Percentiles rank a stretch among this genome's conserved stretches.
Evolutionary conservation across 768 basidiomycete genomes (phyloP).

Genomic region (Coprinopsis sp.): DNA sequence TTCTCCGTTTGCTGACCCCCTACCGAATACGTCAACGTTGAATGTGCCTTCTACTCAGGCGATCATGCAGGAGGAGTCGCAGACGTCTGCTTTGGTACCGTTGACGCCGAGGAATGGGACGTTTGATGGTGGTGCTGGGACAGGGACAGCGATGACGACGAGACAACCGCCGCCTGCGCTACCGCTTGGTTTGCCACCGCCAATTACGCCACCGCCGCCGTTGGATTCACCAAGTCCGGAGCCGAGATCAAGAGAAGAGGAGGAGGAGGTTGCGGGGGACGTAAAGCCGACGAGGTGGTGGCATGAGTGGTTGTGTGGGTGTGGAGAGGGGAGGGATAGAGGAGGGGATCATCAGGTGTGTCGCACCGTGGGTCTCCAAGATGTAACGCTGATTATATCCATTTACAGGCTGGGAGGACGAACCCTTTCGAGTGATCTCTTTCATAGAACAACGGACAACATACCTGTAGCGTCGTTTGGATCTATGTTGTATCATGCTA

Average conservation of each 20-base stretch:
- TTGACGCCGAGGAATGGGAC: too few relatives aligned
- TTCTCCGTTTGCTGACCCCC: slow-evolving; percentile 9
- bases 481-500: too few relatives aligned
- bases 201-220: slow-evolving; percentile 34
- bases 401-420: slow-evolving; percentile 62
- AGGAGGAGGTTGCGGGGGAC: slow-evolving; percentile 23
- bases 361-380: neutral
- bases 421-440: slow-evolving; percentile 52
- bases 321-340: slow-evolving; percentile 67
- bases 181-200: slow-evolving; percentile 56
- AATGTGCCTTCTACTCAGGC: too few relatives aligned
- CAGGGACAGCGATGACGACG: slow-evolving; percentile 4
- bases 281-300: slow-evolving; percentile 58
- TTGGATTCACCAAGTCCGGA: slow-evolving; percentile 15
- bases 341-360: slow-evolving; percentile 69
- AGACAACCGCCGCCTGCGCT: slow-evolving; percentile 42
- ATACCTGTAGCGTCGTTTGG: too few relatives aligned
- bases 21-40: neutral
- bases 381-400: neutral
- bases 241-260: slow-evolving; percentile 10
- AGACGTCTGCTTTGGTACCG: slow-evolving; percentile 7
- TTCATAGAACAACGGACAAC: neutral
- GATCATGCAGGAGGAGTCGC: neutral
- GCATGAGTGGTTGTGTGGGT: slow-evolving; percentile 85
- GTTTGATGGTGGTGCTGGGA: too few relatives aligned